phyloP scores from a whole-genome alignment of 352 stramenopile species.

The Salisapilia sapeloensis region DNA sequence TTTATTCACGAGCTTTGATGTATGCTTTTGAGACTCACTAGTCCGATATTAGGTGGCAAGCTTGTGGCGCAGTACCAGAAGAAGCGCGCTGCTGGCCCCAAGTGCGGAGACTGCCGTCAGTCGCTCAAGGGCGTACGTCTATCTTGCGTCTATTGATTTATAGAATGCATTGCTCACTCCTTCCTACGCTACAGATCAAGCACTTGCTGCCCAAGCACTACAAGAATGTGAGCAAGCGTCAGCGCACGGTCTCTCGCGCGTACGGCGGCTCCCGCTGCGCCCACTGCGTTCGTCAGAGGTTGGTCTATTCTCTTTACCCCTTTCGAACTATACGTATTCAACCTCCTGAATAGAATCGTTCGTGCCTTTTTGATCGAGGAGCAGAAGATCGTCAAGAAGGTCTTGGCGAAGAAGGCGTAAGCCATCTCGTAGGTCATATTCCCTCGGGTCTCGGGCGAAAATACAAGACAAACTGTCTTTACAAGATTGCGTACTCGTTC shows the following conservation, averaged over 20 bases:
- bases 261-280: slow-evolving; percentile 94
- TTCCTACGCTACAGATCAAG: slow-evolving; percentile 48
- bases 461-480: no score
- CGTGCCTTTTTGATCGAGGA: slow-evolving; percentile 99
- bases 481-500: no score
- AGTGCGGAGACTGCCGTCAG: slow-evolving; percentile 95
- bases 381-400: slow-evolving; percentile 99
- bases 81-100: slow-evolving; percentile 88
- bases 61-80: slow-evolving; percentile 89
- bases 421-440: no score
- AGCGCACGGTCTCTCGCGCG: slow-evolving; percentile 91
- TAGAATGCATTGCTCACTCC: slow-evolving; percentile 1
- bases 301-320: slow-evolving; percentile 1
- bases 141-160: slow-evolving; percentile 3
- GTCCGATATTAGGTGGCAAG: slow-evolving; percentile 50
- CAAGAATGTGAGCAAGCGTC: slow-evolving; percentile 70
- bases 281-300: slow-evolving; percentile 86
- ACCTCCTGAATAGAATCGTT: slow-evolving; percentile 68
- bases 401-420: slow-evolving; percentile 95
- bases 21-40: no score
- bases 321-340: background rate
- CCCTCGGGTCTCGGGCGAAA: no score
- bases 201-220: slow-evolving; percentile 51
- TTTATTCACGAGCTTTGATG: no score
- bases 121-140: slow-evolving; percentile 49